Percentiles rank a stretch among this genome's conserved stretches.
Evolutionary conservation across 768 basidiomycete genomes (phyloP).

Genomic region (Butyriboletus loyo): DNA sequence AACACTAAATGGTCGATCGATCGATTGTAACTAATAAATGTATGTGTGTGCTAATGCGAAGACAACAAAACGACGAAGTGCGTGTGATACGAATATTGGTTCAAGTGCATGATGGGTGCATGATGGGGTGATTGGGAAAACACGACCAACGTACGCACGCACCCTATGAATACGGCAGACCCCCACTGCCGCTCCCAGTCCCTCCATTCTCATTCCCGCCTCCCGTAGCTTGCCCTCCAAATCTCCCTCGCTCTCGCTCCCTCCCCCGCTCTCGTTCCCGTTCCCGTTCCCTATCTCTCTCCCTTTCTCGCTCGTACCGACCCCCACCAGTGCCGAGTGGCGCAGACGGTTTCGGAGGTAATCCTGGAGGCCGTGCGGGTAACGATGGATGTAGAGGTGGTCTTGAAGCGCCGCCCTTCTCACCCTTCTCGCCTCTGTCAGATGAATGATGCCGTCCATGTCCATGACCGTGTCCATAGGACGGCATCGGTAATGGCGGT

Average conservation of each 20-base stretch:
- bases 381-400: slow-evolving; percentile 17
- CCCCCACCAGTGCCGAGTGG: slow-evolving; percentile 12
- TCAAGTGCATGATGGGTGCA: not conserved
- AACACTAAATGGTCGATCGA: slow-evolving; percentile 11
- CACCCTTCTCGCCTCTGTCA: slow-evolving; percentile 18
- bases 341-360: slow-evolving; percentile 19
- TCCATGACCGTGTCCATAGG: slow-evolving; percentile 5
- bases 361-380: slow-evolving; percentile 16
- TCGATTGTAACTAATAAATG: slow-evolving; percentile 20
- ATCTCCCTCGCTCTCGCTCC: slow-evolving; percentile 19
- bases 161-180: slow-evolving; percentile 30
- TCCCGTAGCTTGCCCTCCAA: slow-evolving; percentile 9
- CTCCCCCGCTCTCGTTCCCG: slow-evolving; percentile 12
- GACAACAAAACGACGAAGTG: slow-evolving; percentile 6
- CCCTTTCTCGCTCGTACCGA: slow-evolving; percentile 20
- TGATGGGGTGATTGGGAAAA: not conserved
- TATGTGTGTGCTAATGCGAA: slow-evolving; percentile 18
- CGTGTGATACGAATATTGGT: slow-evolving; percentile 6
- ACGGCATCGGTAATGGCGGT: slow-evolving; percentile 13
- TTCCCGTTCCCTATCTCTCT: slow-evolving; percentile 8
- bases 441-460: slow-evolving; percentile 8
- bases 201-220: slow-evolving; percentile 4
- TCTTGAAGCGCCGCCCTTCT: slow-evolving; percentile 3
- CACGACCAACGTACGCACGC: not conserved
- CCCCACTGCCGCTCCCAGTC: slow-evolving; percentile 10